A percentile compares a stretch with the other conserved stretches of the same genome.
These are phyloP conservation scores for Aspergillus sp. DNA, from an alignment of 2,329 filamentous ascomycete genomes.

Conservation along the genomic window DNA sequence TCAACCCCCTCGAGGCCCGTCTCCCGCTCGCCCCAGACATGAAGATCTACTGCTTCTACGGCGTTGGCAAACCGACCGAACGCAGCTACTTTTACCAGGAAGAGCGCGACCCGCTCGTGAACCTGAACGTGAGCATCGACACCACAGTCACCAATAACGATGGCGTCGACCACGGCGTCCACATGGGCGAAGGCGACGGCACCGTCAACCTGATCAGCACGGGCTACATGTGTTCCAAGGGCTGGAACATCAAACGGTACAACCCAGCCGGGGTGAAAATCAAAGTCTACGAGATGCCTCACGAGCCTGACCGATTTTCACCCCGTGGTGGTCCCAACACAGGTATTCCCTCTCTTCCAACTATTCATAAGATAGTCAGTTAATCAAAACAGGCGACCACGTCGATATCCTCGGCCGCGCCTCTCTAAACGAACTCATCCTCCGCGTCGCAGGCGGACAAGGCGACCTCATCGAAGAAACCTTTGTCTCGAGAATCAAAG, in stretches of 20 bases:
- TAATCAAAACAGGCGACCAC: conserved; percentile 63
- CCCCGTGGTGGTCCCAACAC: conserved; percentile 68
- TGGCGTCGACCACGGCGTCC: conserved; percentile 74
- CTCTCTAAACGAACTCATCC: conserved; percentile 82
- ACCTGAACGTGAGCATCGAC: conserved; percentile 49
- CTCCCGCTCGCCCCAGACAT: conserved; percentile 81
- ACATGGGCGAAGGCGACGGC: conserved; percentile 92
- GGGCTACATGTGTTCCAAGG: conserved; percentile 95
- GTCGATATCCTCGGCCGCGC: conserved; percentile 91
- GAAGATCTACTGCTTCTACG: conserved; percentile 98
- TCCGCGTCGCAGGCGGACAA: conserved; percentile 78
- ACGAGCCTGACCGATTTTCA: conserved; percentile 89
- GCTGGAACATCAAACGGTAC: conserved; percentile 90
- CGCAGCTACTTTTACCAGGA: conserved; percentile 85
- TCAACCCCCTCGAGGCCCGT: conserved; percentile 90
- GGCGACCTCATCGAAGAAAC: conserved; percentile 74
- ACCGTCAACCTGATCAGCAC: conserved; percentile 89
- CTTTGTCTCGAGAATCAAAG: conserved; percentile 72
- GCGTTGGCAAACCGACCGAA: conserved; percentile 87
- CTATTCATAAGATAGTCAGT: not conserved
- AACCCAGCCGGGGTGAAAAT: conserved; percentile 81
- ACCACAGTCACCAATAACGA: conserved; percentile 44
- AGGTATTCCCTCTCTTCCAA: conserved; percentile 46
- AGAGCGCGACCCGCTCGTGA: conserved; percentile 61
- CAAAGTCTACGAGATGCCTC: conserved; percentile 90